phyloP scores from a whole-genome alignment of 768 basidiomycete species.

The Floccularia luteovirens region DNA sequence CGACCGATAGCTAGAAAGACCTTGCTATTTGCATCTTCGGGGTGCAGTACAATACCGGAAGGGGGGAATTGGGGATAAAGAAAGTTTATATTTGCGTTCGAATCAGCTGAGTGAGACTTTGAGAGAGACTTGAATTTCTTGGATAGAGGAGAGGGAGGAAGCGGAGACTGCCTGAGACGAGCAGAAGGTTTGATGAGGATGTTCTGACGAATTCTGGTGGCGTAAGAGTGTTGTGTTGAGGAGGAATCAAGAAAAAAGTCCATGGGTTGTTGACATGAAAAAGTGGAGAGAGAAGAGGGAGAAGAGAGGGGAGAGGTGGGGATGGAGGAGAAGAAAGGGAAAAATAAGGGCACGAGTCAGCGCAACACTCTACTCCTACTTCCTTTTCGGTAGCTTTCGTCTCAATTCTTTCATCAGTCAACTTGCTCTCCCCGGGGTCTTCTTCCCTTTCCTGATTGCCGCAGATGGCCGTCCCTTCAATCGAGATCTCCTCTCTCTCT shows the following conservation, averaged over 20 bases:
- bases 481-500: slow-evolving; percentile 6
- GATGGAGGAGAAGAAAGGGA: slow-evolving; percentile 18
- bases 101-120: slow-evolving; percentile 6
- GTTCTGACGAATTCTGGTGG: slow-evolving; percentile 47
- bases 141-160: slow-evolving; percentile 24
- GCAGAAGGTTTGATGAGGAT: slow-evolving; percentile 42
- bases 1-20: slow-evolving; percentile 69
- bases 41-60: slow-evolving; percentile 57
- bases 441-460: slow-evolving; percentile 7
- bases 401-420: background rate
- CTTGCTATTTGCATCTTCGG: slow-evolving; percentile 66
- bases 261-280: slow-evolving; percentile 6
- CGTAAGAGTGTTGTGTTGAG: slow-evolving; percentile 31
- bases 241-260: slow-evolving; percentile 4
- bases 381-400: background rate
- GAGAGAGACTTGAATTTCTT: slow-evolving; percentile 12
- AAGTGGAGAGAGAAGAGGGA: slow-evolving; percentile 8
- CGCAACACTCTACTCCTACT: background rate
- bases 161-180: slow-evolving; percentile 40
- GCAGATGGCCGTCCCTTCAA: slow-evolving; percentile 18
- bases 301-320: slow-evolving; percentile 12
- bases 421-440: background rate
- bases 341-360: slow-evolving; percentile 12
- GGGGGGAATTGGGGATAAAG: slow-evolving; percentile 46
- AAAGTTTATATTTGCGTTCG: slow-evolving; percentile 3